Evolutionary conservation across 1,284 basidiomycete species (phyloP).

Genomic region (Earliella scabrosa): DNA sequence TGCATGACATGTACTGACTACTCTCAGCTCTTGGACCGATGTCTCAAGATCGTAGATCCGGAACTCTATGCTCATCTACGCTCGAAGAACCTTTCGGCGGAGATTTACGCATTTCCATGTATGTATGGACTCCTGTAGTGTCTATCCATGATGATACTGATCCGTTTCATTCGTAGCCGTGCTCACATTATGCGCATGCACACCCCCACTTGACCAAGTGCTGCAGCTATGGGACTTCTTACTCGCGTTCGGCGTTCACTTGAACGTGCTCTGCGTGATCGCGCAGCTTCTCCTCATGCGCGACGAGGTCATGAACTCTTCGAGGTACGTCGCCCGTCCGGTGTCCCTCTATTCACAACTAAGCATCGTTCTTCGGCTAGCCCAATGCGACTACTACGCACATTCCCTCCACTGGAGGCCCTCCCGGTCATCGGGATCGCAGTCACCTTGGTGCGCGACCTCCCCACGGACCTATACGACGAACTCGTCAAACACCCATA

Average conservation of each 20-base stretch:
- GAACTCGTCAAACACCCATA: constrained; percentile 92
- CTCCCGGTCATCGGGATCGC: constrained; percentile 89
- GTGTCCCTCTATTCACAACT: too few species aligned
- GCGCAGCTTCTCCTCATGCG: constrained; percentile 92
- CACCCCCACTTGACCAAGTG: constrained; percentile 93
- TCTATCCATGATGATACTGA: constrained; percentile 8
- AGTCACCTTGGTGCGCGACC: constrained; percentile 89
- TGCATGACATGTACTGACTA: not conserved
- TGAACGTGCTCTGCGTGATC: constrained; percentile 96
- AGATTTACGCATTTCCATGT: constrained; percentile 98
- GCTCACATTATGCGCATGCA: constrained; percentile 94
- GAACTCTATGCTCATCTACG: constrained; percentile 84
- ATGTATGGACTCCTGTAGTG: constrained; percentile 35
- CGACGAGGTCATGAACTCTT: constrained; percentile 84
- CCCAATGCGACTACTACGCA: constrained; percentile 95
- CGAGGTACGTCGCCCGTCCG: too few species aligned
- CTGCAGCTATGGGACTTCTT: constrained; percentile 97
- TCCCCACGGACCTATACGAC: constrained; percentile 88
- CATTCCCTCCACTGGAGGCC: constrained; percentile 91
- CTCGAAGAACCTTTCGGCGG: constrained; percentile 94
- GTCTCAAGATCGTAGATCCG: constrained; percentile 88
- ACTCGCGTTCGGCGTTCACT: constrained; percentile 92
- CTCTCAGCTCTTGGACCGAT: constrained; percentile 87
- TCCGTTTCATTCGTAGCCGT: constrained; percentile 61
- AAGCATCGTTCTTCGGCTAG: too few species aligned